Percentiles rank a stretch among this genome's conserved stretches.
These are phyloP conservation scores for Sclerotinia subarctica DNA, from an alignment of 2,329 filamentous ascomycete species.

Conservation along the genomic window DNA sequence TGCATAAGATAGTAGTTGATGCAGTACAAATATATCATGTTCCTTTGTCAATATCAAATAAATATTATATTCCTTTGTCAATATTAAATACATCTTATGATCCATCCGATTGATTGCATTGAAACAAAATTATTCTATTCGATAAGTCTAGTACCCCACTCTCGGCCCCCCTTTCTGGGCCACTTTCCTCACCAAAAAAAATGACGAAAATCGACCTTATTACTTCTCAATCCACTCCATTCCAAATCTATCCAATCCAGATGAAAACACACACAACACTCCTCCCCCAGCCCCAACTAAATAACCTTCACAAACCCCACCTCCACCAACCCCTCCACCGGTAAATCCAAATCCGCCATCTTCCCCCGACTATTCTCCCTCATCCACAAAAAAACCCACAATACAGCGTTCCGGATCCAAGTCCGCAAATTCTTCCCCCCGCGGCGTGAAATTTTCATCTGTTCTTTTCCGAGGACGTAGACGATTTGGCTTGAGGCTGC, in stretches of 20 bases:
- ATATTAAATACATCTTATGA: too few relatives aligned
- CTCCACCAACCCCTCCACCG: conserved; percentile 60
- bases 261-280: too few relatives aligned
- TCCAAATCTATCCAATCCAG: too few relatives aligned
- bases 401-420: conserved; percentile 43
- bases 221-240: too few relatives aligned
- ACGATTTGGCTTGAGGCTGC: conserved; percentile 50
- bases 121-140: too few relatives aligned
- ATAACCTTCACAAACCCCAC: conserved; percentile 69
- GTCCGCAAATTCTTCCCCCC: conserved; percentile 40
- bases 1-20: conserved; percentile 12
- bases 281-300: too few relatives aligned
- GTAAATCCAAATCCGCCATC: conserved; percentile 59
- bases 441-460: conserved; percentile 48
- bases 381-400: conserved; percentile 60
- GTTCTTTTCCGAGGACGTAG: conserved; percentile 60
- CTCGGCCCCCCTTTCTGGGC: too few relatives aligned
- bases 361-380: conserved; percentile 64
- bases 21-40: conserved; percentile 19
- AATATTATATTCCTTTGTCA: neutral
- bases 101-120: too few relatives aligned
- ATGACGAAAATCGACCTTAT: too few relatives aligned
- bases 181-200: too few relatives aligned
- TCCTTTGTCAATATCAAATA: conserved; percentile 16
- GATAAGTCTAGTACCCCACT: too few relatives aligned